Evolutionary conservation across 495 filamentous ascomycete genomes (phyloP), one percentile per base, ranked within the genome.

Genomic region (Xylaria nigripes): DNA sequence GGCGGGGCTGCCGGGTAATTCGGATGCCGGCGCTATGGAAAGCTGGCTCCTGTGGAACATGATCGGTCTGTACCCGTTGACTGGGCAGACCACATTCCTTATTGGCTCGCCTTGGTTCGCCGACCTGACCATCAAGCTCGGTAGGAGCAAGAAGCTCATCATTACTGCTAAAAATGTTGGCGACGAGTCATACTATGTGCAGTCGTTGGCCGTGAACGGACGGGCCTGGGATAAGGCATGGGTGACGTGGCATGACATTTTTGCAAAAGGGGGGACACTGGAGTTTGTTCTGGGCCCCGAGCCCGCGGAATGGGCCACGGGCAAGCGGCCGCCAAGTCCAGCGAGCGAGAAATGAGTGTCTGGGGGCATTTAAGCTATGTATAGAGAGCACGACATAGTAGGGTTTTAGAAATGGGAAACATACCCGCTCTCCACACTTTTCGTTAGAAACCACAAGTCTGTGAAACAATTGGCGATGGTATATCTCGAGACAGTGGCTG

Each of bases 11-110:
- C 85, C 84, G 1, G 83, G 85, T 0, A 86, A 87, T 64, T 81
- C 75, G 44, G 83, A 87, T 57, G 84, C 83, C 1, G 84, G 82
- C 16, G 83, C 85, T 8, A 86, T 87, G 81, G 81, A 86, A 63
- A 77, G 74, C 13, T 86, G 81, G 79, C 69, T 85, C 13, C 60
- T 87, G 21, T 87, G 82, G 83, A 81, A 81, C 50, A 83, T 86
- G 72, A 70, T 87, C n/a, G 84, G 84, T 0, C 75, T 87, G 15
- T 87, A 84, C 60, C 84, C 83, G 0, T 70, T 86, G 19, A 81
- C 78, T 6, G 81, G 78, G 1, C 81, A 84, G 61, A 80, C 82
- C 0, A 81, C 79, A 3, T 87, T 86, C 61, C 73, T 87, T 19
- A 65, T 86, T 54, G 77, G 71, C 0, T 81, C 79, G 10, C 82